A percentile compares a stretch with the other conserved stretches of the same genome.
These are phyloP conservation scores for Cryptosporidium baileyi DNA, from an alignment of 169 alveolate genomes.

Conservation along the genomic window DNA sequence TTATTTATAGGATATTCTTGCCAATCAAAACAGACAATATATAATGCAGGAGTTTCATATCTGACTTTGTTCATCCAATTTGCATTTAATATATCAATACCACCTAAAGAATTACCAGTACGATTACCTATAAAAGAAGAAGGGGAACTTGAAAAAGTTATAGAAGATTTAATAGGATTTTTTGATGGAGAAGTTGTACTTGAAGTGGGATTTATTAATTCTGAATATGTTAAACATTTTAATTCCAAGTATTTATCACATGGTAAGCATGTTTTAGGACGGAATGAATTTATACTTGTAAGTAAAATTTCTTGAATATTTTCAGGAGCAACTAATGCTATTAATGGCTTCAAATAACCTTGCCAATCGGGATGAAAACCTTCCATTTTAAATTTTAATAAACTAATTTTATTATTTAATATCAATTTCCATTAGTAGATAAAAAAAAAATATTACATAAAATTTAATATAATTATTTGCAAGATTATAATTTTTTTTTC, in stretches of 20 bases:
- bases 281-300: slow-evolving; percentile 5
- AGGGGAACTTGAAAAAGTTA: slow-evolving; percentile 8
- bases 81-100: slow-evolving; percentile 32
- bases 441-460: no score
- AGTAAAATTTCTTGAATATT: slow-evolving; percentile 15
- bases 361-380: slow-evolving; percentile 65
- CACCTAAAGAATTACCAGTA: slow-evolving; percentile 3
- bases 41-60: slow-evolving; percentile 63
- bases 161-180: not conserved
- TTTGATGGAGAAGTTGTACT: slow-evolving; percentile 30
- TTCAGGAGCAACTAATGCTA: slow-evolving; percentile 52
- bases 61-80: slow-evolving; percentile 66
- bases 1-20: slow-evolving; percentile 9
- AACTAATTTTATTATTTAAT: no score
- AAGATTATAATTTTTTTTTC: no score
- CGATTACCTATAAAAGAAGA: slow-evolving; percentile 5
- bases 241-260: slow-evolving; percentile 24
- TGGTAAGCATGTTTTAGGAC: slow-evolving; percentile 30
- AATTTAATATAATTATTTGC: no score
- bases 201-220: slow-evolving; percentile 5
- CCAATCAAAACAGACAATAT: slow-evolving; percentile 61
- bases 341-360: slow-evolving; percentile 57
- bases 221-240: slow-evolving; percentile 31
- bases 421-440: no score
- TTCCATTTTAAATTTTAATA: slow-evolving; percentile 35